Evolutionary conservation across 1,284 basidiomycete genomes (phyloP), one percentile per base, ranked within the genome.

Genomic region (Hemileia vastatrix): DNA sequence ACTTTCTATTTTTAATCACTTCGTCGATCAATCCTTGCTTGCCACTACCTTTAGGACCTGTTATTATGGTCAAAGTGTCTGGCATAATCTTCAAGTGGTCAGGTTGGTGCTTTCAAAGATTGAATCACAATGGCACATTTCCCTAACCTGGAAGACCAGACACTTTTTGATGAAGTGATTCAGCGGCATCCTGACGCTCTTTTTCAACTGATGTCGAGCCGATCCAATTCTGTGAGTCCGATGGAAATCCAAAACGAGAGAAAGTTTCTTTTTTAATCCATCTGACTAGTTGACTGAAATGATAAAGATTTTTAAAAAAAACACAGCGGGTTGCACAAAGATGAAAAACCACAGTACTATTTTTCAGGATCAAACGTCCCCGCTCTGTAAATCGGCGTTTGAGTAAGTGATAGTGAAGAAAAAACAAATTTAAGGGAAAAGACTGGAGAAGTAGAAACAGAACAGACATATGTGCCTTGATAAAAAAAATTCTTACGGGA

Each of bases 31-130:
- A 81, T 5, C 80, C 80, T 2, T 81, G 81, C 77, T 97, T 97
- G 3, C 94, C 93, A 65, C 87, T 89, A 1, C 94, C 94, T 64
- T 87, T 85, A 0, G 94, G 94, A 1, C 94, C 94, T 53, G 93
- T 86, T 19, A 98, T 77, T 66, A 94, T 78, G 67, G 81, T 78
- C 67, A 83, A 83, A 0, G 80, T 81, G 24, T 76, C 75, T 15
- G 75, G 71, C 55, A 69, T 72, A 57, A 77, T 72, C 0, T 65
- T 66, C 49, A 71, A 61, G 74, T 71, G 73, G n/a, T 65, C 48
- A 62, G 72, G 52, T 49, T 32, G 23, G 11, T 6, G 1, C 13
- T 33, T 6, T 8, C n/a, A 40, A 6, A 18, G 6, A 50, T 23
- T 11, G 31, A 8, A 43, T 11, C 57, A 45, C 15, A 21, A 32